Percentiles rank a stretch among this genome's conserved stretches.
phyloP scores from a whole-genome alignment of 1,284 basidiomycete genomes.

The Takashimella koratensis region DNA sequence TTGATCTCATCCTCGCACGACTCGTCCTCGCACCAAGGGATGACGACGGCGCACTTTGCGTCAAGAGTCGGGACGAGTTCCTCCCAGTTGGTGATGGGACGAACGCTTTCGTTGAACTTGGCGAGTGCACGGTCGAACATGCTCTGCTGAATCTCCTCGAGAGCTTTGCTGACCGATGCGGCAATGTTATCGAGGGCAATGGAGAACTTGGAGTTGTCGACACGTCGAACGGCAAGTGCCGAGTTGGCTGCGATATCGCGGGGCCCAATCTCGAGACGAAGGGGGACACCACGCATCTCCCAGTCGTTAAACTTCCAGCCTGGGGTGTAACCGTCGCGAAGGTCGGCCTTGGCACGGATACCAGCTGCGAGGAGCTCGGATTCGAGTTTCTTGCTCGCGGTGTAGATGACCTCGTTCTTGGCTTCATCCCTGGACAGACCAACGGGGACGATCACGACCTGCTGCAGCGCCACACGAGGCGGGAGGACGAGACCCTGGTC shows the following conservation, averaged over 20 bases:
- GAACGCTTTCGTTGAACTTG: constrained; percentile 69
- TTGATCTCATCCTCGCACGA: constrained; percentile 98
- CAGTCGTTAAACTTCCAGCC: constrained; percentile 99
- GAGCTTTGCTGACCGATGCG: constrained; percentile 59
- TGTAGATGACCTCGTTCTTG: constrained; percentile 66
- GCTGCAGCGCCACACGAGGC: constrained; percentile 86
- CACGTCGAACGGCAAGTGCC: constrained; percentile 81
- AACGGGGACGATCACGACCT: constrained; percentile 89
- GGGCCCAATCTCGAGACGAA: constrained; percentile 95
- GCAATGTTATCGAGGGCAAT: constrained; percentile 64
- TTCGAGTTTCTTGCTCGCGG: constrained; percentile 71
- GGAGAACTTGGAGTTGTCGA: constrained; percentile 76
- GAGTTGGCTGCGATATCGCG: constrained; percentile 82
- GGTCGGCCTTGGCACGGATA: constrained; percentile 82
- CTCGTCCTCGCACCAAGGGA: constrained; percentile 96
- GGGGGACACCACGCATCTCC: constrained; percentile 97
- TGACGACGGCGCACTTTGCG: constrained; percentile 77
- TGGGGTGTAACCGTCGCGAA: constrained; percentile 92
- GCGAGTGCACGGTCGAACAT: constrained; percentile 81
- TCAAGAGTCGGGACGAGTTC: constrained; percentile 88
- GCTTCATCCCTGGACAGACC: constrained; percentile 64
- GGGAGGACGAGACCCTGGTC: constrained; percentile 96
- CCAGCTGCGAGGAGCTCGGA: constrained; percentile 66
- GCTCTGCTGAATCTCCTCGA: constrained; percentile 82
- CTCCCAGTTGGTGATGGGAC: constrained; percentile 79